phyloP scores from a whole-genome alignment of 2,329 filamentous ascomycete species.

The Exophiala xenobiotica region DNA sequence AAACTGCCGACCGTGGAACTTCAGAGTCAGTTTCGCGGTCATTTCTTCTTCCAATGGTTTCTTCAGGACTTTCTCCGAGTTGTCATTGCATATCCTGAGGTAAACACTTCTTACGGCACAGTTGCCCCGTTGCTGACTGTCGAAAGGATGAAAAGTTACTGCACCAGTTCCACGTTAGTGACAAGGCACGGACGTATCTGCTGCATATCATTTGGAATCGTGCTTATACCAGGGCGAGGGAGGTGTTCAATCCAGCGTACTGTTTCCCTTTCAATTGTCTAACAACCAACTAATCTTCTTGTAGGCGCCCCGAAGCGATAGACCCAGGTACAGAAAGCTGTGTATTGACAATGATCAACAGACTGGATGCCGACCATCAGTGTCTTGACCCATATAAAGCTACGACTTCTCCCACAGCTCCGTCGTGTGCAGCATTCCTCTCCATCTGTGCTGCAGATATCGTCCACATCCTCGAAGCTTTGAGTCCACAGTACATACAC shows the following conservation, averaged over 20 bases:
- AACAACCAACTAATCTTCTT: constrained; percentile 27
- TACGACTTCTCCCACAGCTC: not conserved
- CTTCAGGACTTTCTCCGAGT: constrained; percentile 84
- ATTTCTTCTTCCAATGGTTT: constrained; percentile 87
- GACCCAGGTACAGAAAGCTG: constrained; percentile 19
- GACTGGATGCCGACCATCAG: constrained; percentile 15
- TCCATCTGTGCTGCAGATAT: constrained; percentile 28
- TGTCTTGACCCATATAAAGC: constrained; percentile 22
- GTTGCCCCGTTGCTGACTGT: constrained; percentile 36
- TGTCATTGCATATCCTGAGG: constrained; percentile 86
- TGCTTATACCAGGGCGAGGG: constrained; percentile 75
- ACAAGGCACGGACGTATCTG: constrained; percentile 78
- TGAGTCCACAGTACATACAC: constrained; percentile 77
- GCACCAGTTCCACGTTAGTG: constrained; percentile 86
- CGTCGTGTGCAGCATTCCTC: constrained; percentile 1
- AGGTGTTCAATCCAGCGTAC: constrained; percentile 69
- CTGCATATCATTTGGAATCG: constrained; percentile 73
- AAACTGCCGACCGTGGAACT: constrained; percentile 69
- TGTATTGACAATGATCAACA: constrained; percentile 20
- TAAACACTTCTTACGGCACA: constrained; percentile 36
- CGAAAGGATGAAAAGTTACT: constrained; percentile 62
- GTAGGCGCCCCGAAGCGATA: constrained; percentile 23
- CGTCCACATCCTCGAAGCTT: constrained; percentile 31
- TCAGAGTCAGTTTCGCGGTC: constrained; percentile 73
- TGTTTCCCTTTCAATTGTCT: constrained; percentile 13